Base-by-base conservation (phyloP, 2,329 filamentous ascomycete species). In the Aspergillus uvarum region DNA sequence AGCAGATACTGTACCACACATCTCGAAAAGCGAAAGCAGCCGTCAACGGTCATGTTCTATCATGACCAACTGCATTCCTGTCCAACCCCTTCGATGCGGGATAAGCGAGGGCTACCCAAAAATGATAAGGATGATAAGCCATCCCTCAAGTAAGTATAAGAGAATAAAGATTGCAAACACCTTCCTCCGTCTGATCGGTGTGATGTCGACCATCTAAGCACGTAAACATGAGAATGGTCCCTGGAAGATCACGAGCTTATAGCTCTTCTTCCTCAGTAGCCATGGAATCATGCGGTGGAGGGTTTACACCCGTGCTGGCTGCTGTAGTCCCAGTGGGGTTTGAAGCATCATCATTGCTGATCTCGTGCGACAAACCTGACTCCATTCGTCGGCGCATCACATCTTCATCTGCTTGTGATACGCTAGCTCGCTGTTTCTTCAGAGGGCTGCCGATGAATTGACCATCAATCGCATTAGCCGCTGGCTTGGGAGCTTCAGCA, bases 371-470 rank as follows among this genome's bases (percentile, higher is more conserved):
- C 14, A 78, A 63, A 12, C 72, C 74, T 5, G 76, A 68, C n/a
- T 70, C 77, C 47, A 80, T 73, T 38, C 79, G 72, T 59, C 72
- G 73, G 47, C 76, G 72, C 51, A 80, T 64, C 6, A 74, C 70
- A 47, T 75, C 72, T 53, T 77, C 74, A 51, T 80, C 77, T 14
- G 76, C 72, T 29, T 74, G 73, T 11, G 78, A 79, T 21, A 80
- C 75, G 59, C 78, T 80, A 2, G 78, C 76, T 35, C 79, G 72
- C 54, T 80, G 77, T 67, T 80, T 79, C 65, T 81, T 81, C 64
- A 81, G 63, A 0, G 79, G 79, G 62, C 79, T 81, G 7, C 79
- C 79, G 3, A 80, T 63, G 53, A 77, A 77, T 24, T 72, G 73
- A 35, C 70, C 72, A 49, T 74, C 74, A 26, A 72, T 60, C 3